phyloP scores from a whole-genome alignment of 805 yeast genomes.

The Naumovozyma dairenensis region DNA sequence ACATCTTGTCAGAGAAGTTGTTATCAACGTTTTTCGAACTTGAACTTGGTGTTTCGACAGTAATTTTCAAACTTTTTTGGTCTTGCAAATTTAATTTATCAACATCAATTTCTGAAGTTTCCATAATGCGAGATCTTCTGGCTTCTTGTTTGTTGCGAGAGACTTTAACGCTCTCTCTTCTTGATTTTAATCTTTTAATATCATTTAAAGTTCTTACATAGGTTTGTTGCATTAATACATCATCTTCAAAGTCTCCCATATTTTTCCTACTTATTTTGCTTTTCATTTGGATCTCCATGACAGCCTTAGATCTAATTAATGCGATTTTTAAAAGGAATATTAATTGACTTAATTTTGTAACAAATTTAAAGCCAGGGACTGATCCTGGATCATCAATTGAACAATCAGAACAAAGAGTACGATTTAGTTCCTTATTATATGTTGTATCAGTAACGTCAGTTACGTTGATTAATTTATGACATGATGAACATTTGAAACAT shows the following conservation, averaged over 20 bases:
- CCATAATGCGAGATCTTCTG: constrained; percentile 55
- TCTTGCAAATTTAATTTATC: not conserved
- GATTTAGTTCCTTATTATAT: constrained; percentile 30
- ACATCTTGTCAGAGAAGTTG: constrained; percentile 45
- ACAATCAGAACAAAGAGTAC: constrained; percentile 56
- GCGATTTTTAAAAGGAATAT: constrained; percentile 76
- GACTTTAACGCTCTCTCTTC: constrained; percentile 49
- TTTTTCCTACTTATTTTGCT: constrained; percentile 4
- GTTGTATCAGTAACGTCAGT: constrained; percentile 39
- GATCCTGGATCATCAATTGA: constrained; percentile 41
- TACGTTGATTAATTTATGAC: constrained; percentile 36
- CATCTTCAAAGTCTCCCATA: constrained; percentile 5
- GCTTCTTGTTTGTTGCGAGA: constrained; percentile 47
- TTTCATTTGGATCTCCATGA: constrained; percentile 36
- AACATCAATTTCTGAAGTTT: constrained; percentile 34
- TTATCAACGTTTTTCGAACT: constrained; percentile 30
- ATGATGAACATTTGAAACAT: constrained; percentile 61
- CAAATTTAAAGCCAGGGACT: constrained; percentile 45
- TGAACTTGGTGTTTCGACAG: constrained; percentile 16
- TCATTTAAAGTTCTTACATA: constrained; percentile 66
- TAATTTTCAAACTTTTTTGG: constrained; percentile 25
- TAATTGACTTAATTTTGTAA: constrained; percentile 65
- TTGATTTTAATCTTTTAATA: constrained; percentile 64
- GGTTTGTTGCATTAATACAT: constrained; percentile 33
- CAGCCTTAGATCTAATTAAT: constrained; percentile 57